Conservation (phyloP, 2,329 filamentous ascomycete genomes). For the Drechslerella coelobrocha region DNA sequence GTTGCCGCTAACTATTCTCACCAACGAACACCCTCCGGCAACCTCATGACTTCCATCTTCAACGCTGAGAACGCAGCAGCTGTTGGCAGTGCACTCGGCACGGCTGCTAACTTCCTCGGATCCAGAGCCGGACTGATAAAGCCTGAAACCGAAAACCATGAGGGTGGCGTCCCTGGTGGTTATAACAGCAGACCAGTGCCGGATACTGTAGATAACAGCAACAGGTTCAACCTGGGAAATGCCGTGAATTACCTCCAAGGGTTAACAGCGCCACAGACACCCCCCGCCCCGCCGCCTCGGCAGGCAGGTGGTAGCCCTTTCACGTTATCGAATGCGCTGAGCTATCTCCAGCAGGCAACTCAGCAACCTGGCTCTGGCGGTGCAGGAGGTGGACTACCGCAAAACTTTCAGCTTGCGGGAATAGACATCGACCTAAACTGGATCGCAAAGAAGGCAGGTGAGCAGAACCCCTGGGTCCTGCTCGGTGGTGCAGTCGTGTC, state of each 20-base stretch:
- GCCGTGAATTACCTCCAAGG: conserved; percentile 33
- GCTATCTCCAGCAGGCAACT: conserved; percentile 24
- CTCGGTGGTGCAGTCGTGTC: conserved; percentile 34
- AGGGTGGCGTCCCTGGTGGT: conserved; percentile 28
- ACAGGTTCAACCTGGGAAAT: conserved; percentile 30
- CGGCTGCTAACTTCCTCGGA: conserved; percentile 32
- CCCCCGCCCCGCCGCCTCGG: conserved; percentile 7
- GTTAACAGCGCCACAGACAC: conserved; percentile 5
- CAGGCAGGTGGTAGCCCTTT: conserved; percentile 32
- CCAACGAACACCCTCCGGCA: conserved; percentile 33
- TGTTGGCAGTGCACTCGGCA: conserved; percentile 34
- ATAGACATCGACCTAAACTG: conserved; percentile 47
- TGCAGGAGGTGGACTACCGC: conserved; percentile 8
- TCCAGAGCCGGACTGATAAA: conserved; percentile 26
- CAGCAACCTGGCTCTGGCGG: background rate
- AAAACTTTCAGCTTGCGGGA: conserved; percentile 34
- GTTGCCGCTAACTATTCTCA: conserved; percentile 4
- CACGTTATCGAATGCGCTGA: conserved; percentile 37
- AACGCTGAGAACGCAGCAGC: conserved; percentile 42
- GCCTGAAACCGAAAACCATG: conserved; percentile 9
- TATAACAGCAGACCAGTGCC: conserved; percentile 40
- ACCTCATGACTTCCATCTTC: conserved; percentile 36
- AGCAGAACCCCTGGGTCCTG: conserved; percentile 45
- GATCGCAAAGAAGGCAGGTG: conserved; percentile 36
- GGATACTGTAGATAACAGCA: conserved; percentile 28